Conservation (phyloP, 1,284 basidiomycete genomes). For the Malassezia caprae region DNA sequence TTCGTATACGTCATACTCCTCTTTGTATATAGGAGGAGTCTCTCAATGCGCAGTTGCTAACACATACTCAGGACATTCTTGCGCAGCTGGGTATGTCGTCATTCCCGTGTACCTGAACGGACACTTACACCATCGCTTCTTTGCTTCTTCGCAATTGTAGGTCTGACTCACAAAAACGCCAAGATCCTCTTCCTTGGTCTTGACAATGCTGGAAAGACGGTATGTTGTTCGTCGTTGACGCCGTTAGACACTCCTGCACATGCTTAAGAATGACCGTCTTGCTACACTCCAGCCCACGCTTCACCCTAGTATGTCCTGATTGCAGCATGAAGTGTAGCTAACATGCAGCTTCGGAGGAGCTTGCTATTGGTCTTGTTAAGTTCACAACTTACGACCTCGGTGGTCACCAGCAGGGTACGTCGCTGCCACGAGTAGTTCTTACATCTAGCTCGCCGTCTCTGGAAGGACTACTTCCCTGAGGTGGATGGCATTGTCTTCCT, state of each 20-base stretch:
- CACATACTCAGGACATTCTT: constrained; percentile 35
- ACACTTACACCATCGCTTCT: background rate
- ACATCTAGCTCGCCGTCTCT: constrained; percentile 75
- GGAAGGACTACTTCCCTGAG: constrained; percentile 99
- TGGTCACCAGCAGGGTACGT: constrained; percentile 85
- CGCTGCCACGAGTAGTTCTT: background rate
- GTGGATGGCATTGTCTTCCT: constrained; percentile 98
- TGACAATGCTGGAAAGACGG: constrained; percentile 98
- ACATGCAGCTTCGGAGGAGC: constrained; percentile 80
- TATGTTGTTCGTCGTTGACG: constrained; percentile 50
- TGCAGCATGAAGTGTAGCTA: constrained; percentile 26
- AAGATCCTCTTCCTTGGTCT: constrained; percentile 97
- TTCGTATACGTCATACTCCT: constrained; percentile 18
- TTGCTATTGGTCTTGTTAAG: constrained; percentile 96
- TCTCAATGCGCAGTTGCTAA: background rate
- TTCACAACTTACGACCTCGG: constrained; percentile 98
- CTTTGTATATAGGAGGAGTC: background rate
- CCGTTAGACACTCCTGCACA: constrained; percentile 85
- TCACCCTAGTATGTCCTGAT: constrained; percentile 70
- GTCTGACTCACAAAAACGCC: constrained; percentile 94
- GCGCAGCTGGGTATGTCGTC: constrained; percentile 41
- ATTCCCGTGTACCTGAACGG: background rate
- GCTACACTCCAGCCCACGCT: constrained; percentile 96
- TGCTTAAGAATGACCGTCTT: constrained; percentile 98
- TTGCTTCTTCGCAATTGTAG: constrained; percentile 50